A percentile compares a stretch with the other conserved stretches of the same genome.
phyloP scores from a whole-genome alignment of 2,329 filamentous ascomycete genomes.

The Dothistroma pini region DNA sequence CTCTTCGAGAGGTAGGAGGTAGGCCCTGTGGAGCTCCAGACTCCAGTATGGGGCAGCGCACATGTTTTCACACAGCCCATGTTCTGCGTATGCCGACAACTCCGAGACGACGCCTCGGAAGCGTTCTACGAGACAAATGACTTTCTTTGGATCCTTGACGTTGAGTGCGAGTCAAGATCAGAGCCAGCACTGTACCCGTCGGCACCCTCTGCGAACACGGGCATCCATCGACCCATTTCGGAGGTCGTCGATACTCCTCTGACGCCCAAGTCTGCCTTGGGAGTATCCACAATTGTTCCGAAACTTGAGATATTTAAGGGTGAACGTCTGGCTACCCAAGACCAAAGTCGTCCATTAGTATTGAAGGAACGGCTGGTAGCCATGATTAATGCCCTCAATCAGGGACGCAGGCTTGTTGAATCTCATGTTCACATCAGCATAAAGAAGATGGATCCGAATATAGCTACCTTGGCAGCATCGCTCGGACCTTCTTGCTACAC shows the following conservation, averaged over 20 bases:
- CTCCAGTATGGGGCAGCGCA: constrained; percentile 23
- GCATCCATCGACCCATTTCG: not conserved
- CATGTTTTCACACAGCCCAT: constrained; percentile 19
- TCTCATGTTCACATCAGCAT: constrained; percentile 20
- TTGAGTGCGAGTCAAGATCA: constrained; percentile 13
- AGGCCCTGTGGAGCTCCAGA: constrained; percentile 24
- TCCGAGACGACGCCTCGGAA: constrained; percentile 21
- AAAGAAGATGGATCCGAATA: constrained; percentile 15
- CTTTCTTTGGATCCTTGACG: constrained; percentile 26
- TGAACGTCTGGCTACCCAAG: constrained; percentile 22
- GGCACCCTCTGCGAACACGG: not conserved
- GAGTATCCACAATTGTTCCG: constrained; percentile 18
- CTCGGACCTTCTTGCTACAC: constrained; percentile 39
- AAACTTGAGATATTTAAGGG: constrained; percentile 18
- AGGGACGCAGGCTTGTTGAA: constrained; percentile 14
- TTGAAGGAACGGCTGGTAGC: constrained; percentile 6
- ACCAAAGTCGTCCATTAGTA: constrained; percentile 4
- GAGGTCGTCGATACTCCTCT: constrained; percentile 1
- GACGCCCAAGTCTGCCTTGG: constrained; percentile 22
- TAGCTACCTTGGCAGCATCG: constrained; percentile 10
- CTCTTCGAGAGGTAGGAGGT: constrained; percentile 17
- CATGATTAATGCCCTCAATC: constrained; percentile 20
- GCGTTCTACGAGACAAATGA: constrained; percentile 25
- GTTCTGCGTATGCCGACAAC: constrained; percentile 16
- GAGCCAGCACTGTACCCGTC: constrained; percentile 11